Evolutionary conservation across 2,329 filamentous ascomycete species (phyloP), one percentile per base, ranked within the genome.

Genomic region (Geoglossum cookeanum): DNA sequence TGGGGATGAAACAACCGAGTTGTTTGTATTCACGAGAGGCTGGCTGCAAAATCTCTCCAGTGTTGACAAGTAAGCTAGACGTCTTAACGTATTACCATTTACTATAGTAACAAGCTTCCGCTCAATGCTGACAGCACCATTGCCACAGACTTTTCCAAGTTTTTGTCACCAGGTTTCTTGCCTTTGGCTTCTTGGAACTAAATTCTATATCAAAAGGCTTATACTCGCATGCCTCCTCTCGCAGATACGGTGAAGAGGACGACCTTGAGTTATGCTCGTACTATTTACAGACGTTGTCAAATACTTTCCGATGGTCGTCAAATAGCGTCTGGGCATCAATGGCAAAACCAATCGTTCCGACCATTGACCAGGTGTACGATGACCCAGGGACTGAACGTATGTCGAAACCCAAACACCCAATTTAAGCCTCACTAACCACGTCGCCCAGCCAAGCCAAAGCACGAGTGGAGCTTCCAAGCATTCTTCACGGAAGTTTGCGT

Each of bases 191-290:
- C 61, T 68, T 83, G 58, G 30, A 35, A 32, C 49, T 22, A 7
- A 37, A 15, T 30, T 22, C 30, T 13, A 22, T 17, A 9, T 7
- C 30, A 11, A 35, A 53, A 53, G 61, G 37, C 59, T 62, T 3
- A 53, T 58, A 8, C 52, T 63, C 61, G 11, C 60, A 57, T 6
- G 54, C 52, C 37, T 61, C 63, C 47, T 49, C 57, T 8, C 57
- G 59, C 35, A 58, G 60, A 5, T 75, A 79, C 59, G 71, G 69
- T 2, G 72, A 75, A 49, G 75, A 80, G 5, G 81, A 88, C 60
- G 85, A 94, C 62, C 74, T 89, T 6, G 84, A 85, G 60, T 77
- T 89, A 58, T 87, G 83, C 60, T 71, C 87, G 2, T 94, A 95
- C 67, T 84, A 91, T 64, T 70, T 96, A 22, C 79, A 80, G 55